These are phyloP conservation scores for Novymonas esmeraldas DNA, from an alignment of 208 protist genomes.

Conservation along the genomic window DNA sequence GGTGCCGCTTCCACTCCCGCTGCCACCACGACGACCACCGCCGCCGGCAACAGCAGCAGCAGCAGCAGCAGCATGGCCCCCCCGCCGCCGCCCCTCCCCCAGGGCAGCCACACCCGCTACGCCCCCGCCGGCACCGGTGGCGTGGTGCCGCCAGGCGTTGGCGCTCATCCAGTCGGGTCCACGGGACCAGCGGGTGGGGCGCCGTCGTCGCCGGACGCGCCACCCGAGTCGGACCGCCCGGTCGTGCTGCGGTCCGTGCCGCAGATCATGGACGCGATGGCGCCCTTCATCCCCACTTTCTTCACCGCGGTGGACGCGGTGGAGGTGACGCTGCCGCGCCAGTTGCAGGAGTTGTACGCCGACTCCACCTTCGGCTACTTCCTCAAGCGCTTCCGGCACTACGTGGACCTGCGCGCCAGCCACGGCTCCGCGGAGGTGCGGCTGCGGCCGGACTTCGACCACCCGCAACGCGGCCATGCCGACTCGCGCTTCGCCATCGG, in stretches of 20 bases:
- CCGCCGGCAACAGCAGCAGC: no score
- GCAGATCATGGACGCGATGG: conserved; percentile 65
- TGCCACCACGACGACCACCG: background rate
- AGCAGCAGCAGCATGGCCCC: background rate
- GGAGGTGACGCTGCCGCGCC: conserved; percentile 45
- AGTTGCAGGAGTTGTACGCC: conserved; percentile 52
- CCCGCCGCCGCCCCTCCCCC: conserved; percentile 4
- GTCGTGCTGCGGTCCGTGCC: conserved; percentile 30
- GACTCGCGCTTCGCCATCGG: conserved; percentile 48
- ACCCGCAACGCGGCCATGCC: conserved; percentile 66
- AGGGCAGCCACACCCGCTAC: background rate
- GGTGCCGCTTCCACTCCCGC: background rate
- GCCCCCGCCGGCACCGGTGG: background rate
- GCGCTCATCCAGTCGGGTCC: background rate
- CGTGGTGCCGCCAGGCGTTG: background rate
- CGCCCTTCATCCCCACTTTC: conserved; percentile 84
- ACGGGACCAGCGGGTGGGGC: background rate
- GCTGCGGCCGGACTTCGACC: conserved; percentile 60
- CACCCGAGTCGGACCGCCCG: background rate
- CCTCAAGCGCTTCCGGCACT: conserved; percentile 75
- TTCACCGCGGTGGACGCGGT: conserved; percentile 65
- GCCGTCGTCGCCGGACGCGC: background rate
- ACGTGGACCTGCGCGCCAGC: conserved; percentile 68
- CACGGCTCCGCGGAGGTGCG: conserved; percentile 64
- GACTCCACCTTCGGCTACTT: conserved; percentile 64